Conservation (phyloP, 345 rosid species). For the Viola odorata region DNA sequence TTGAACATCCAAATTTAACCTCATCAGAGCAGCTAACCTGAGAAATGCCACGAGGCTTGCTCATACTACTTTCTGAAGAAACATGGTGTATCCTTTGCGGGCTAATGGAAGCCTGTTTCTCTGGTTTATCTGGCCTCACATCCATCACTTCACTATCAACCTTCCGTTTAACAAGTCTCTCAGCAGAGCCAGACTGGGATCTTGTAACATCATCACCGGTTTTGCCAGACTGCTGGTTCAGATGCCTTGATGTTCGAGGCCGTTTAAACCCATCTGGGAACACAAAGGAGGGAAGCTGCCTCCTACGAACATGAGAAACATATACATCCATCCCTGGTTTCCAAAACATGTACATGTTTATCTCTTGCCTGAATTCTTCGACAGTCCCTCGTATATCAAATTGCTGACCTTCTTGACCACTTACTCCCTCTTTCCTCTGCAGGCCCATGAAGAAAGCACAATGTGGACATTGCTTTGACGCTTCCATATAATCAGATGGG, state of each 20-base stretch:
- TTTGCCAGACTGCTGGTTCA: conserved; percentile 38
- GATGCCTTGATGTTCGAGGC: conserved; percentile 44
- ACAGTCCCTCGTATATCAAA: conserved; percentile 70
- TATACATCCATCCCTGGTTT: conserved; percentile 69
- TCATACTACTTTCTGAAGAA: conserved; percentile 39
- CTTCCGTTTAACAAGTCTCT: conserved; percentile 45
- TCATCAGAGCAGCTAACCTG: conserved; percentile 28
- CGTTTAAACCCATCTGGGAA: conserved; percentile 57
- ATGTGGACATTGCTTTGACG: conserved; percentile 50
- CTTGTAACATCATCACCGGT: conserved; percentile 39
- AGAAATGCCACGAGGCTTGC: conserved; percentile 35
- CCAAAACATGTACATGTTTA: conserved; percentile 54
- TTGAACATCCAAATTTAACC: conserved; percentile 19
- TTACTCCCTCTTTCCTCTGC: conserved; percentile 56
- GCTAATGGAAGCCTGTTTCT: conserved; percentile 43
- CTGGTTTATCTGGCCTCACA: conserved; percentile 36
- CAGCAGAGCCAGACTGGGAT: conserved; percentile 34
- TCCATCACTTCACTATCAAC: conserved; percentile 34
- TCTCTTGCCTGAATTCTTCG: conserved; percentile 55
- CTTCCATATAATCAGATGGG: conserved; percentile 52
- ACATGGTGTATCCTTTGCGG: conserved; percentile 37
- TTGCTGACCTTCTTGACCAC: conserved; percentile 64
- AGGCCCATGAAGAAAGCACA: conserved; percentile 76
- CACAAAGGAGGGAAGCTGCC: conserved; percentile 60
- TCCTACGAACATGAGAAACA: conserved; percentile 70